Evolutionary conservation across 2,329 filamentous ascomycete genomes (phyloP).

Genomic region (Alternaria conjuncta): DNA sequence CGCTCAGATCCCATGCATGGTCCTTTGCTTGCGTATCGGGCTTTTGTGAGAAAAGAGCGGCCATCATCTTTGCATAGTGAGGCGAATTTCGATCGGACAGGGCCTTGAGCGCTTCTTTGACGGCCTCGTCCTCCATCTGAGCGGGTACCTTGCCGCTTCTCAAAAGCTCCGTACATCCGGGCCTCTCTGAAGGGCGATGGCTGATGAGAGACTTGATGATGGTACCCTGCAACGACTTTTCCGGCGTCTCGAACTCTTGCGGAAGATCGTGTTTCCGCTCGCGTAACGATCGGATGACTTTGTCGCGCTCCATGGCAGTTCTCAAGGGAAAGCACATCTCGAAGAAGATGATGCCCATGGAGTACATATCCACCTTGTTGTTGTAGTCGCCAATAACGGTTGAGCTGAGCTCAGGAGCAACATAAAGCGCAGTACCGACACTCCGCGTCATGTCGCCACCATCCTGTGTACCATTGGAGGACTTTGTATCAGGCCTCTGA

Average conservation of each 20-base stretch:
- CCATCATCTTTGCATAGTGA: conserved; percentile 88
- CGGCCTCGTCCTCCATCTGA: conserved; percentile 91
- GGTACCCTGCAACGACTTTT: conserved; percentile 71
- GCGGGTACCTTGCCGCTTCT: conserved; percentile 86
- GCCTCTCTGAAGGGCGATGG: conserved; percentile 81
- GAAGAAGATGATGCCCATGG: conserved; percentile 95
- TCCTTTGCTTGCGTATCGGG: conserved; percentile 81
- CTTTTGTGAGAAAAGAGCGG: conserved; percentile 76
- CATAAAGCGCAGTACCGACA: conserved; percentile 83
- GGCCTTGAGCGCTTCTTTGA: conserved; percentile 80
- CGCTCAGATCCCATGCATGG: conserved; percentile 56
- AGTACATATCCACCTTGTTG: conserved; percentile 98
- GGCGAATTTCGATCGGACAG: conserved; percentile 83
- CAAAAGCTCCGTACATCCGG: conserved; percentile 80
- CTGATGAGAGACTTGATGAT: conserved; percentile 82
- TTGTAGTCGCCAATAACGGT: conserved; percentile 79
- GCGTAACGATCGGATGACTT: conserved; percentile 72
- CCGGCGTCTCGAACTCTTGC: conserved; percentile 72
- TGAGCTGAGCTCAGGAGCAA: conserved; percentile 88
- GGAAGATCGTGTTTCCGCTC: conserved; percentile 73
- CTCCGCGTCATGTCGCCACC: conserved; percentile 71
- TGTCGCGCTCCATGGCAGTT: conserved; percentile 68
- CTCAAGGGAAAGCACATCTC: conserved; percentile 81
- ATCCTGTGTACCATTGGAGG: conserved; percentile 38
- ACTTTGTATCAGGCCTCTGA: conserved; percentile 62